Conservation (phyloP, 2,329 filamentous ascomycete genomes). For the Paecilomyces formosus region DNA sequence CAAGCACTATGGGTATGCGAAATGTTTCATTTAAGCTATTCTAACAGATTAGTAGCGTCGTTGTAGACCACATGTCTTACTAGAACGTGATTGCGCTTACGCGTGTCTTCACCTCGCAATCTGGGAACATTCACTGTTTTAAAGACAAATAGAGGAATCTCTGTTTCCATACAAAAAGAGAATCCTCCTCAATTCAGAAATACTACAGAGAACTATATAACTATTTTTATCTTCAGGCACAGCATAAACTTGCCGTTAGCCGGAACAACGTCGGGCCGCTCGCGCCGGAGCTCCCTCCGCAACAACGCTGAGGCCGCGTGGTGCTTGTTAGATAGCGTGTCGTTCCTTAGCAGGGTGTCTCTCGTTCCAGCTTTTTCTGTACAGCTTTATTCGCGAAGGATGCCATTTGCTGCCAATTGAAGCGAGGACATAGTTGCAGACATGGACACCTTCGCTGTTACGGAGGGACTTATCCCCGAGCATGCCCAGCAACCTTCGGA, state of each 20-base stretch:
- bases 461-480: conserved; percentile 30
- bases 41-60: not conserved
- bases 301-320: conserved; percentile 3
- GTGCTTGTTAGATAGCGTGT: not conserved
- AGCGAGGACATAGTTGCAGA: conserved; percentile 3
- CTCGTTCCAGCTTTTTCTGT: not conserved
- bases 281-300: conserved; percentile 15
- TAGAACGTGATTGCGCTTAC: not conserved
- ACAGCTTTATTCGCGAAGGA: not conserved
- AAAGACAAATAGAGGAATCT: not conserved
- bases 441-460: conserved; percentile 39
- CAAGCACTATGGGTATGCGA: too few relatives aligned
- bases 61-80: not conserved
- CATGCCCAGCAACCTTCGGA: conserved; percentile 19
- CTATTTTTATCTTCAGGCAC: not conserved
- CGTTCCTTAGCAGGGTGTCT: not conserved
- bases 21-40: not conserved
- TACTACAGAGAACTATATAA: too few relatives aligned
- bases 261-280: conserved; percentile 29
- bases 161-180: not conserved
- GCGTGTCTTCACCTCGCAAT: not conserved
- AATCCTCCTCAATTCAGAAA: too few relatives aligned
- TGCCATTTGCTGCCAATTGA: conserved; percentile 1
- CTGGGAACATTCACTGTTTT: not conserved
- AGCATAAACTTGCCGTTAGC: conserved; percentile 8